These are phyloP conservation scores for Mucor lusitanicus DNA, from an alignment of 371 early-diverging fungal species.

Conservation along the genomic window DNA sequence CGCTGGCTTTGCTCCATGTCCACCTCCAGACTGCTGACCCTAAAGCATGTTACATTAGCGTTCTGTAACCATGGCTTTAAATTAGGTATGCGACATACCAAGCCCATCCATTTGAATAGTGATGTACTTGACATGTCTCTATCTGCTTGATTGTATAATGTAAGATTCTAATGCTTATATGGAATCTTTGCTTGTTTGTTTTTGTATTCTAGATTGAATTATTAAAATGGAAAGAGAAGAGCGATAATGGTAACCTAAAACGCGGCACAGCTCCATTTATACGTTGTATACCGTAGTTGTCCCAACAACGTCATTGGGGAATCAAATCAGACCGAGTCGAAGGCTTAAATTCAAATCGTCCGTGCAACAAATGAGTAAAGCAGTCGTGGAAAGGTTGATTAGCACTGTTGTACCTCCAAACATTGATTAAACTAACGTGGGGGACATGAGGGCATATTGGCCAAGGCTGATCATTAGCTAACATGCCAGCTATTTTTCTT, in stretches of 20 bases:
- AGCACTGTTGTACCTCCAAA: no score
- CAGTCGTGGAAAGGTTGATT: neutral
- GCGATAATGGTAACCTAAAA: neutral
- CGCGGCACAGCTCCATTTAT: neutral
- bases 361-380: neutral
- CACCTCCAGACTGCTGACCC: slow-evolving; percentile 40
- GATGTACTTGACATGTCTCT: slow-evolving; percentile 60
- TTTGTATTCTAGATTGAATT: neutral
- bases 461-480: no score
- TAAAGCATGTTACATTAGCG: slow-evolving; percentile 10
- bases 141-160: neutral
- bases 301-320: neutral
- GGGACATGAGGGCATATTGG: no score
- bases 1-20: slow-evolving; percentile 26
- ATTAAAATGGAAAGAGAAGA: slow-evolving; percentile 5
- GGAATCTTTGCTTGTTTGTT: neutral
- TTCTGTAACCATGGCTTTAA: neutral
- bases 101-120: slow-evolving; percentile 87
- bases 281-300: neutral
- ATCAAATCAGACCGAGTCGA: neutral
- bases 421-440: no score
- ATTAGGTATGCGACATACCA: slow-evolving; percentile 35
- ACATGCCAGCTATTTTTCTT: no score
- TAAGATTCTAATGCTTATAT: neutral
- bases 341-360: neutral